phyloP scores from a whole-genome alignment of 2,329 filamentous ascomycete genomes.

The Exophiala xenobiotica region DNA sequence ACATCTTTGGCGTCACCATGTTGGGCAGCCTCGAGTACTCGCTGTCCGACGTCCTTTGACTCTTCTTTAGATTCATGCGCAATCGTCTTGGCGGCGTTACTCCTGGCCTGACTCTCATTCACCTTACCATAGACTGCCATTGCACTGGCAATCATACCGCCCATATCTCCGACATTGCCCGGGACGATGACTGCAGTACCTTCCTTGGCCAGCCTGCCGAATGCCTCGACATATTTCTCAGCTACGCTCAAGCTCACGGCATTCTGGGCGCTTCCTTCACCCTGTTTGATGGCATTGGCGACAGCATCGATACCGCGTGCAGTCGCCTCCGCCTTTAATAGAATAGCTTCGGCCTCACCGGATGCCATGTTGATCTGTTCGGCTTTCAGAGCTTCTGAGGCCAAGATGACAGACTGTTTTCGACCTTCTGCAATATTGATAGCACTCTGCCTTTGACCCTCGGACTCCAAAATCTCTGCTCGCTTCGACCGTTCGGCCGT shows the following conservation, averaged over 20 bases:
- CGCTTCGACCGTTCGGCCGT: conserved; percentile 96
- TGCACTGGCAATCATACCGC: conserved; percentile 93
- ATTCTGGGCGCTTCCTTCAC: conserved; percentile 72
- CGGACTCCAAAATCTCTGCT: conserved; percentile 94
- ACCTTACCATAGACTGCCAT: conserved; percentile 96
- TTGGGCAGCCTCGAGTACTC: conserved; percentile 37
- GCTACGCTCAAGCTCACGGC: conserved; percentile 86
- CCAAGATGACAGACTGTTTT: conserved; percentile 95
- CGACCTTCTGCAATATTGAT: conserved; percentile 98
- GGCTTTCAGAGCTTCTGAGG: conserved; percentile 83
- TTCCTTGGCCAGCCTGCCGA: conserved; percentile 87
- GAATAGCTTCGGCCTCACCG: conserved; percentile 92
- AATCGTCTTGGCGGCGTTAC: conserved; percentile 45
- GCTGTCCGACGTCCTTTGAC: conserved; percentile 24
- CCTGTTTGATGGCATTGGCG: conserved; percentile 69
- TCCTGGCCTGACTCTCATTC: conserved; percentile 71
- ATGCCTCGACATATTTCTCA: conserved; percentile 97
- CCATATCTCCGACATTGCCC: conserved; percentile 94
- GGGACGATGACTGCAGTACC: conserved; percentile 94
- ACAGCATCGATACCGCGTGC: conserved; percentile 86
- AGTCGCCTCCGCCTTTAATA: conserved; percentile 80
- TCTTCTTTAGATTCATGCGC: conserved; percentile 28
- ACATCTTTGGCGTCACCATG: conserved; percentile 42
- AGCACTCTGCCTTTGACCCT: conserved; percentile 92
- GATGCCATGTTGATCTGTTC: conserved; percentile 91